Evolutionary conservation across 805 yeast species (phyloP).

Genomic region (Sugiyamaella smithiae): DNA sequence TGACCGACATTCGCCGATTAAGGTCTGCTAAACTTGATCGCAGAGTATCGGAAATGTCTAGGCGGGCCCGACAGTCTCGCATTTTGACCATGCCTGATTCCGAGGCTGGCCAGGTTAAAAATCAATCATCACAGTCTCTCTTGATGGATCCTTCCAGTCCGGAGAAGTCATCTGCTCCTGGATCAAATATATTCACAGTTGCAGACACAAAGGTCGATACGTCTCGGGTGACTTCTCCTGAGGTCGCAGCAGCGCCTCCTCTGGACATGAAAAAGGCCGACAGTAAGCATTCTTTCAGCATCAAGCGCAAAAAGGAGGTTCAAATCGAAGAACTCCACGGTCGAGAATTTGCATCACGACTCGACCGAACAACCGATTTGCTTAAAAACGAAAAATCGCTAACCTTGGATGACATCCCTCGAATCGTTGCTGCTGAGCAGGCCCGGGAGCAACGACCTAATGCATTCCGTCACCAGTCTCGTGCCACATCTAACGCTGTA

Average conservation of each 20-base stretch:
- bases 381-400: slow-evolving; percentile 78
- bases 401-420: slow-evolving; percentile 92
- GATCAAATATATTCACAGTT: background rate
- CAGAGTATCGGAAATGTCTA: slow-evolving; percentile 50
- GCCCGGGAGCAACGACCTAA: slow-evolving; percentile 91
- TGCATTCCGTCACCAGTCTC: slow-evolving; percentile 78
- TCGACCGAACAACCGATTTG: slow-evolving; percentile 65
- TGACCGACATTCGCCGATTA: slow-evolving; percentile 72
- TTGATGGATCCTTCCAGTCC: slow-evolving; percentile 4
- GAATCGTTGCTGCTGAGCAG: slow-evolving; percentile 96
- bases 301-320: slow-evolving; percentile 19
- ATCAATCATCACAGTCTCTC: slow-evolving; percentile 19
- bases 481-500: slow-evolving; percentile 21
- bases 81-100: slow-evolving; percentile 57
- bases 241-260: background rate
- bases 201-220: slow-evolving; percentile 1
- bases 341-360: slow-evolving; percentile 17
- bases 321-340: slow-evolving; percentile 20
- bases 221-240: background rate
- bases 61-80: slow-evolving; percentile 62
- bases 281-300: slow-evolving; percentile 12
- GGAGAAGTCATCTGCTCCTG: background rate
- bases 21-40: slow-evolving; percentile 70
- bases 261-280: background rate
- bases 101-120: slow-evolving; percentile 25